These are phyloP conservation scores for Keithomyces neogunnii DNA, from an alignment of 2,329 filamentous ascomycete species.

Conservation along the genomic window DNA sequence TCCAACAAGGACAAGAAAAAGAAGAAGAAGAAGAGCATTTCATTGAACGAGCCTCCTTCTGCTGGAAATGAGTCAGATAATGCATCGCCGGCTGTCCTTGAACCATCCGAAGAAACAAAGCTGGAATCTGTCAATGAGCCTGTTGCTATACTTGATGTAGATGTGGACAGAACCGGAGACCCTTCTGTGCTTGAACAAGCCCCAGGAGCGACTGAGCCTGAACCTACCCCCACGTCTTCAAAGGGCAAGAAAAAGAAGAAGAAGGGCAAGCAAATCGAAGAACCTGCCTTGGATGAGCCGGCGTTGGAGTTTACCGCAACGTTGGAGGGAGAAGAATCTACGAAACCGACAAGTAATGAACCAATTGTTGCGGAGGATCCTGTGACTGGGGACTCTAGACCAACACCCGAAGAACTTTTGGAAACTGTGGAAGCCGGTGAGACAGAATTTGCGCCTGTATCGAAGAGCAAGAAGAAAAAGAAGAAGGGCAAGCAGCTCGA, in stretches of 20 bases:
- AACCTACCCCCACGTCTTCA: not conserved
- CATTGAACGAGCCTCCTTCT: conserved; percentile 4
- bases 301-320: not conserved
- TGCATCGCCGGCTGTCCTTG: not conserved
- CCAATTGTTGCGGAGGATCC: not conserved
- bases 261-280: conserved; percentile 3
- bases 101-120: conserved; percentile 1
- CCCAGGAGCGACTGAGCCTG: not conserved
- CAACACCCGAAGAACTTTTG: not conserved
- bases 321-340: not conserved
- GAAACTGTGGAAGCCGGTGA: not conserved
- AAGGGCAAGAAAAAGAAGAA: conserved; percentile 11
- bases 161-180: not conserved
- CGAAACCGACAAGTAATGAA: not conserved
- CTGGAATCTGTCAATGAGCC: not conserved
- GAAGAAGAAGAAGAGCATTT: conserved; percentile 14
- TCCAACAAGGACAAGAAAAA: conserved; percentile 6
- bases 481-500: conserved; percentile 14
- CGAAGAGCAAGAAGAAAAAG: conserved; percentile 17
- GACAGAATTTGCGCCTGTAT: not conserved
- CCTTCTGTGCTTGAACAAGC: not conserved
- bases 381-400: not conserved
- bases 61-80: not conserved
- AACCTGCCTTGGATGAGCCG: not conserved
- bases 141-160: not conserved